Evolutionary conservation across 352 stramenopile genomes (phyloP).

Genomic region (Phytophthora palmivora): DNA sequence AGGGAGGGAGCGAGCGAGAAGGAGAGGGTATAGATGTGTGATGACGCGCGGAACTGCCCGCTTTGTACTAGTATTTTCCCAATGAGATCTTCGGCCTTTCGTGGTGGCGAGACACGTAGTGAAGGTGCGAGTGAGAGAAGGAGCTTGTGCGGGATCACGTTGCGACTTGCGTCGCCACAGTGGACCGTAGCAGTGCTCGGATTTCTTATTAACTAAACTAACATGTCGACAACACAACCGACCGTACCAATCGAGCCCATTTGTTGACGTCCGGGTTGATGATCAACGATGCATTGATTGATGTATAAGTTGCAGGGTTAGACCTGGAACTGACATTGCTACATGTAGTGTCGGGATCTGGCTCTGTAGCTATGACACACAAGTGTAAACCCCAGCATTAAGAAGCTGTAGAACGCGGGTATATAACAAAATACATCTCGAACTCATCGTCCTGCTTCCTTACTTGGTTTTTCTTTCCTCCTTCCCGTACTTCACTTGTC

Average conservation of each 20-base stretch:
- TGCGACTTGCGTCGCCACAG: slow-evolving; percentile 10
- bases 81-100: slow-evolving; percentile 55
- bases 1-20: slow-evolving; percentile 49
- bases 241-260: neutral
- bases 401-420: slow-evolving; percentile 34
- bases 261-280: too few species aligned
- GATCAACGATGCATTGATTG: too few species aligned
- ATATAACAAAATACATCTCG: slow-evolving; percentile 46
- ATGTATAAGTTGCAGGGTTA: too few species aligned
- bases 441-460: slow-evolving; percentile 24
- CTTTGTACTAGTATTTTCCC: slow-evolving; percentile 73
- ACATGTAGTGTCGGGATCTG: too few species aligned
- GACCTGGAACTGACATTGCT: too few species aligned
- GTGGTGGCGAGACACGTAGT: slow-evolving; percentile 53
- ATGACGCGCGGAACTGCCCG: slow-evolving; percentile 49
- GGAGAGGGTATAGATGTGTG: slow-evolving; percentile 60
- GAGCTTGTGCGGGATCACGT: slow-evolving; percentile 15
- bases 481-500: slow-evolving; percentile 21
- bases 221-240: slow-evolving; percentile 34
- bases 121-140: slow-evolving; percentile 52
- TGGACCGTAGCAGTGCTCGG: slow-evolving; percentile 24
- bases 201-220: slow-evolving; percentile 64
- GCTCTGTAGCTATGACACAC: neutral
- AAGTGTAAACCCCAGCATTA: neutral
- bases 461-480: slow-evolving; percentile 18